A percentile compares a stretch with the other conserved stretches of the same genome.
These are phyloP conservation scores for Canavalia ensiformis DNA, from an alignment of 306 rosid genomes.

Conservation along the genomic window DNA sequence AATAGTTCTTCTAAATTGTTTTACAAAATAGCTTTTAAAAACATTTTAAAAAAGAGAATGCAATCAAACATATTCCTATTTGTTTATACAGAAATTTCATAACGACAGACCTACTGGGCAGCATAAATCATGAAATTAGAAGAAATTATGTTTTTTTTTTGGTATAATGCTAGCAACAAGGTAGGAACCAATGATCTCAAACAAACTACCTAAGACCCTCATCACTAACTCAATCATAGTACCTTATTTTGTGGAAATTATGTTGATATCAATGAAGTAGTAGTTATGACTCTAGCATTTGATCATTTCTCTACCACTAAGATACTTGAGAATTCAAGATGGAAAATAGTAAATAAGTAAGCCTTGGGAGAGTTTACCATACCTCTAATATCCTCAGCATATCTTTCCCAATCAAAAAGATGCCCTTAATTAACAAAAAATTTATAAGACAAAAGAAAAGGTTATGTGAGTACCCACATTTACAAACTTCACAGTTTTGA, in stretches of 20 bases:
- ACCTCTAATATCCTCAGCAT: constrained; percentile 72
- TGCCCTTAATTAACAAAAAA: constrained; percentile 69
- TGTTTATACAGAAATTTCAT: constrained; percentile 27
- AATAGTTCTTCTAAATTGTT: no score
- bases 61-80: not conserved
- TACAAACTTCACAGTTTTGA: constrained; percentile 38
- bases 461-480: constrained; percentile 41
- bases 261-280: constrained; percentile 24
- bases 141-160: constrained; percentile 18
- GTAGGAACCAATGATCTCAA: not conserved
- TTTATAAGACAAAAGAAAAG: constrained; percentile 39
- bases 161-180: not conserved
- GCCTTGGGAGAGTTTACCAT: constrained; percentile 43
- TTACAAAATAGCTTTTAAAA: not conserved
- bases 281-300: constrained; percentile 21
- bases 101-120: not conserved
- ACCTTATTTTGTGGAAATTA: not conserved
- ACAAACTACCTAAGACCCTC: not conserved
- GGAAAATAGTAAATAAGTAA: constrained; percentile 24
- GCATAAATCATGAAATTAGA: constrained; percentile 21
- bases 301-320: constrained; percentile 38
- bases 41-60: constrained; percentile 21
- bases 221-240: not conserved
- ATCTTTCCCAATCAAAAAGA: constrained; percentile 78
- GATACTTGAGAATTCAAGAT: constrained; percentile 14